phyloP scores from a whole-genome alignment of 2,329 filamentous ascomycete species.

The Penicillium sp. region DNA sequence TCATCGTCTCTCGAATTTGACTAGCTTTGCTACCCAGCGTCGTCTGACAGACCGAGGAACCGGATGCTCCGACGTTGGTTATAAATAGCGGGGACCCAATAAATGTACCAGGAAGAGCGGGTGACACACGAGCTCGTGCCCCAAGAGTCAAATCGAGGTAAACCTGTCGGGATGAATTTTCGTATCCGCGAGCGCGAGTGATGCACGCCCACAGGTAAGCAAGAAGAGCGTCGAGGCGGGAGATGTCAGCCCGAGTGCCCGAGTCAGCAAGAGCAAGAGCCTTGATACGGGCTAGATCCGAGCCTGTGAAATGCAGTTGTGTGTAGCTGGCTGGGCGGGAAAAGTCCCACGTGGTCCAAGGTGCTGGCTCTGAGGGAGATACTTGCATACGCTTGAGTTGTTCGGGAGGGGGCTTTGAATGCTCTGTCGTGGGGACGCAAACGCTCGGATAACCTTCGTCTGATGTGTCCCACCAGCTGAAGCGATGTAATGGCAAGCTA shows the following conservation, averaged over 20 bases:
- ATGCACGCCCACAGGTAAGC: constrained; percentile 4
- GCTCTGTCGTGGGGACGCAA: not conserved
- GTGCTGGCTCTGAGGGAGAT: constrained; percentile 2
- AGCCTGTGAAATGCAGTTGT: constrained; percentile 2
- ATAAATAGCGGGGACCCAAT: constrained; percentile 50
- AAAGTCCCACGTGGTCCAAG: constrained; percentile 5
- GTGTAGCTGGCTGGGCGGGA: not conserved
- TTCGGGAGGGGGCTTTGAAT: not conserved
- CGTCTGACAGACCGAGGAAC: not conserved
- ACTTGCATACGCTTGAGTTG: not conserved
- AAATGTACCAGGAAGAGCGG: constrained; percentile 44
- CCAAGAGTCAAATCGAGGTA: constrained; percentile 45
- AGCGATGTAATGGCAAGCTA: constrained; percentile 2
- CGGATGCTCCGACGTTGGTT: constrained; percentile 33
- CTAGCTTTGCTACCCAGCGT: constrained; percentile 9
- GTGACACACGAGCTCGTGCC: constrained; percentile 40
- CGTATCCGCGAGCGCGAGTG: not conserved
- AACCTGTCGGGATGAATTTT: not conserved
- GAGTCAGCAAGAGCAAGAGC: not conserved
- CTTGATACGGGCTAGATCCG: not conserved
- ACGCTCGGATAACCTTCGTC: not conserved
- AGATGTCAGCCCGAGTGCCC: not conserved
- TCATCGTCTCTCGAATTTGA: constrained; percentile 39
- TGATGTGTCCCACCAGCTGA: constrained; percentile 5
- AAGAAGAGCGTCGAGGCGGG: constrained; percentile 3